Evolutionary conservation across 1,139 yeast genomes (phyloP).

Genomic region (Yamadazyma triangularis): DNA sequence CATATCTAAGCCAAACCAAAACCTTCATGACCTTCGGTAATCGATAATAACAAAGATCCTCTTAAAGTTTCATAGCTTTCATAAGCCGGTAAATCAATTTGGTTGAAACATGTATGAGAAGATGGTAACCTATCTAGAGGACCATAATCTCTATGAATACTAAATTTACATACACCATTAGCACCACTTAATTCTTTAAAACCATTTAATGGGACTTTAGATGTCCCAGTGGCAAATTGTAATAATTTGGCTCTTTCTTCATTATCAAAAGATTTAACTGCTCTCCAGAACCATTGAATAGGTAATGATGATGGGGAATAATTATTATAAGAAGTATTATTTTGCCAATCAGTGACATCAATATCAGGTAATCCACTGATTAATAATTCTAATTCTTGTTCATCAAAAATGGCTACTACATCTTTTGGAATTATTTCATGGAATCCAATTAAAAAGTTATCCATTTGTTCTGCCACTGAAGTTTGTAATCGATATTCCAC

Average conservation of each 20-base stretch:
- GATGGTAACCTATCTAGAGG: constrained; percentile 84
- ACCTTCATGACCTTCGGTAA: constrained; percentile 95
- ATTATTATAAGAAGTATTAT: constrained; percentile 76
- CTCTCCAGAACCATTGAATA: constrained; percentile 98
- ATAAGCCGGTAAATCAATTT: constrained; percentile 90
- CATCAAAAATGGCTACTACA: constrained; percentile 83
- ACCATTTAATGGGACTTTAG: constrained; percentile 93
- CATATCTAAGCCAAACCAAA: constrained; percentile 67
- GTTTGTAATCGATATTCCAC: constrained; percentile 84
- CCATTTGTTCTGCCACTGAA: constrained; percentile 85
- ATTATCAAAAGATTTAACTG: constrained; percentile 88
- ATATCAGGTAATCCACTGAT: constrained; percentile 96
- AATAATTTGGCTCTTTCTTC: constrained; percentile 92
- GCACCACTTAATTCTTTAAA: constrained; percentile 89
- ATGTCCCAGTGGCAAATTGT: constrained; percentile 97
- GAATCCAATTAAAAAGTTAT: constrained; percentile 80
- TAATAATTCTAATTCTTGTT: constrained; percentile 88
- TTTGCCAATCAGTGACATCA: constrained; percentile 94
- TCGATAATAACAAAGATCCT: constrained; percentile 75
- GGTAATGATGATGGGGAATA: constrained; percentile 84
- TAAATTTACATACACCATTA: constrained; percentile 80
- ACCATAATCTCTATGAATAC: constrained; percentile 88
- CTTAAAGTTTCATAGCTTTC: constrained; percentile 83
- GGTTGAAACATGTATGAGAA: constrained; percentile 95
- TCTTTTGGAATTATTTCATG: constrained; percentile 91